Evolutionary conservation across 805 yeast species (phyloP).

Genomic region (Saccharomyces eubayanus): DNA sequence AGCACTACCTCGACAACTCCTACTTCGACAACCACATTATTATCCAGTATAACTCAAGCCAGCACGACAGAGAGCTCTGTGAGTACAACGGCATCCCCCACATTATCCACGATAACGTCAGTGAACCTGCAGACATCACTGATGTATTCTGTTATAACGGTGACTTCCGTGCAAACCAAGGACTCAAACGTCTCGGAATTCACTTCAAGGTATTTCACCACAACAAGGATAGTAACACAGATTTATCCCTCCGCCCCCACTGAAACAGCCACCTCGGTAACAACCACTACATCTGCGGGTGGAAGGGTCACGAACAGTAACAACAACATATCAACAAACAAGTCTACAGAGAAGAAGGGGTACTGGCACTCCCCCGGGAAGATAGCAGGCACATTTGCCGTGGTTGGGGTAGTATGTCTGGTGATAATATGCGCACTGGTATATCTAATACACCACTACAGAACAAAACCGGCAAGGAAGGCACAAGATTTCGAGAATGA

Average conservation of each 20-base stretch:
- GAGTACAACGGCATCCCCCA: conserved; percentile 3
- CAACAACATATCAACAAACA: conserved; percentile 1
- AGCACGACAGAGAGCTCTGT: neutral
- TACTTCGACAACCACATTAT: conserved; percentile 1
- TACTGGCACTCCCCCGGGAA: conserved; percentile 66
- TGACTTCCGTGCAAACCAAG: conserved; percentile 5
- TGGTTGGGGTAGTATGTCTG: conserved; percentile 52
- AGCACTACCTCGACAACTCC: conserved; percentile 5
- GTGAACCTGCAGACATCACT: conserved; percentile 9
- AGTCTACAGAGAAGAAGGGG: conserved; percentile 22
- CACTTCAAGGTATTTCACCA: neutral
- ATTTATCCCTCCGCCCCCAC: neutral
- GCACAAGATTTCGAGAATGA: conserved; percentile 20
- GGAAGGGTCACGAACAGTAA: conserved; percentile 1
- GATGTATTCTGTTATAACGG: conserved; percentile 15
- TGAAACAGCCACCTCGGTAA: neutral
- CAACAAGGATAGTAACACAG: neutral
- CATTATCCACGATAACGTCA: neutral
- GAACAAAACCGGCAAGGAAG: conserved; percentile 7
- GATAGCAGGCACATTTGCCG: conserved; percentile 80
- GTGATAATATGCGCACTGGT: neutral
- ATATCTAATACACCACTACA: conserved; percentile 6
- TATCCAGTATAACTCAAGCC: neutral
- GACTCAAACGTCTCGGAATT: neutral
- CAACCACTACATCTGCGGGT: neutral